A percentile compares a stretch with the other conserved stretches of the same genome.
phyloP scores from a whole-genome alignment of 2,329 filamentous ascomycete species.

The Ambrosiella beaveri region DNA sequence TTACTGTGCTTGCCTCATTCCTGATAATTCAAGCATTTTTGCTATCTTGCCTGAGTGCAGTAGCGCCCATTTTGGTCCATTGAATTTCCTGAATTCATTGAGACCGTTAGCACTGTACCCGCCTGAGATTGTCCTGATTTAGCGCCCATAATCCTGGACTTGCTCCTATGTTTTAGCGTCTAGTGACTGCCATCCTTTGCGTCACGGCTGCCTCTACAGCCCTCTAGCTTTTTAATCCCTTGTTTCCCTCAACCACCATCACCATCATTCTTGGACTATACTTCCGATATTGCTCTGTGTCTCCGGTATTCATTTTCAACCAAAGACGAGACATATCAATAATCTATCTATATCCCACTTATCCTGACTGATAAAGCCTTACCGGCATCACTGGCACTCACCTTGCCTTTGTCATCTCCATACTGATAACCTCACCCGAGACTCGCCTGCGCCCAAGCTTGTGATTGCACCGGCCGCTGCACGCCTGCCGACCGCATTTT shows the following conservation, averaged over 20 bases:
- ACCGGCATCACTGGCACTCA: neutral
- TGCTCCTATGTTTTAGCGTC: neutral
- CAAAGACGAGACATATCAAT: too few species aligned
- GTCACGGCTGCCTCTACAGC: neutral
- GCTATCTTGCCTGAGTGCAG: neutral
- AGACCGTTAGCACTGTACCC: neutral
- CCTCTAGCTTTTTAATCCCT: neutral
- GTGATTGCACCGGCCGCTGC: slow-evolving; percentile 6
- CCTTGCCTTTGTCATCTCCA: neutral
- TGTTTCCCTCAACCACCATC: neutral
- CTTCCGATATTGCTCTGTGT: neutral
- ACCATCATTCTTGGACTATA: neutral
- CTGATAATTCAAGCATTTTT: neutral
- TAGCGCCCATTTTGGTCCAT: neutral
- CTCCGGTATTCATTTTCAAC: neutral
- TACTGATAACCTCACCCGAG: neutral
- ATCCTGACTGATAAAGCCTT: neutral
- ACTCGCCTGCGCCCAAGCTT: neutral
- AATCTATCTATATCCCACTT: too few species aligned
- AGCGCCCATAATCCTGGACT: neutral
- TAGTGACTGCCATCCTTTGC: neutral
- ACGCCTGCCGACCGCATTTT: slow-evolving; percentile 3
- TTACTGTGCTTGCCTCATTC: neutral
- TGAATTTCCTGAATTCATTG: neutral
- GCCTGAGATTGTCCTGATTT: neutral